Conservation (phyloP, 2,329 filamentous ascomycete genomes). For the Xylaria multiplex region DNA sequence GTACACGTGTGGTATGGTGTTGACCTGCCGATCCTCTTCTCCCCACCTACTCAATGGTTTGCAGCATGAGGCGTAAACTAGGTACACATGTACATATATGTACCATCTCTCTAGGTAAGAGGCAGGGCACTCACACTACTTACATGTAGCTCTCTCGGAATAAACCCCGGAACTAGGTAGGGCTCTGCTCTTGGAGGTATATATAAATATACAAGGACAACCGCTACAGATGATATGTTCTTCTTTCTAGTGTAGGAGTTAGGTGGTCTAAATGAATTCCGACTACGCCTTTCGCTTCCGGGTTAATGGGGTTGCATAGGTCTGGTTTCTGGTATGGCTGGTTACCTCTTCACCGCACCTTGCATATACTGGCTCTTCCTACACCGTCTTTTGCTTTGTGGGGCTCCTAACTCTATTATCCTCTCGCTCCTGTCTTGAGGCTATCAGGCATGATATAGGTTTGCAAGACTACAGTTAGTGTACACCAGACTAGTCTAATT, state of each 20-base stretch:
- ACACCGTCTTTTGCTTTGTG: slow-evolving; percentile 38
- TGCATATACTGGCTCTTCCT: slow-evolving; percentile 18
- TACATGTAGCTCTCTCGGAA: not conserved
- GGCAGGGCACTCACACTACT: not conserved
- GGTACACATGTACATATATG: too few relatives aligned
- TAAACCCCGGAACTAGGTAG: slow-evolving; percentile 19
- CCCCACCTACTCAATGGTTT: not conserved
- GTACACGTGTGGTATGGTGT: too few relatives aligned
- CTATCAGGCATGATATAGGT: not conserved
- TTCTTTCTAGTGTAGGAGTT: too few relatives aligned
- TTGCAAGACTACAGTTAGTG: not conserved
- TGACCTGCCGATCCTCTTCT: too few relatives aligned
- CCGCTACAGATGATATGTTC: slow-evolving; percentile 1
- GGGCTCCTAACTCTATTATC: slow-evolving; percentile 11
- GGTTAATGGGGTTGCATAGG: slow-evolving; percentile 21
- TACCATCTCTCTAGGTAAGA: too few relatives aligned
- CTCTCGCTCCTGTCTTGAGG: slow-evolving; percentile 1
- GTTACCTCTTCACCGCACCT: slow-evolving; percentile 34
- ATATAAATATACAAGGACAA: slow-evolving; percentile 2
- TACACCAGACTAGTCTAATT: too few relatives aligned
- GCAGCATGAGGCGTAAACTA: too few relatives aligned
- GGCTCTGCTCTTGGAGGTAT: slow-evolving; percentile 24
- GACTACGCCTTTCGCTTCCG: slow-evolving; percentile 27
- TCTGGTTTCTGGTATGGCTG: not conserved
- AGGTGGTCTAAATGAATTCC: not conserved